A percentile compares a stretch with the other conserved stretches of the same genome.
These are phyloP conservation scores for Pleodorina starrii DNA, from an alignment of 139 green algal genomes.

Conservation along the genomic window DNA sequence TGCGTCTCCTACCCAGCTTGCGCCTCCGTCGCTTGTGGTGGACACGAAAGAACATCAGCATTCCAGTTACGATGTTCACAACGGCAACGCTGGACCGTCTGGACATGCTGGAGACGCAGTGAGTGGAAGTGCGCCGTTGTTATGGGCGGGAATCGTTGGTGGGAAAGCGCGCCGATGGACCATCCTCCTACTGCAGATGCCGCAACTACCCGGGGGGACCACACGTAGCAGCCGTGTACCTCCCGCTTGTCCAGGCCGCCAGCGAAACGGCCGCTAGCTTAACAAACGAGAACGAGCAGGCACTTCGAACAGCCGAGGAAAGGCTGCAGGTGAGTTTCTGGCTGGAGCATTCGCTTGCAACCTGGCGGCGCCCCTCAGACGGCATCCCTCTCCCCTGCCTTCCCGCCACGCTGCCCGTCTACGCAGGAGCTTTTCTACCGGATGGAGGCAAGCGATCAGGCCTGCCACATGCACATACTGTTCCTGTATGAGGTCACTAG, in stretches of 20 bases:
- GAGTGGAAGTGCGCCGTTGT: not conserved
- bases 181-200: not conserved
- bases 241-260: conserved; percentile 3
- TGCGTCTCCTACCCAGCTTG: not conserved
- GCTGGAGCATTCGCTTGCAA: not conserved
- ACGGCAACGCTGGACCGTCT: conserved; percentile 31
- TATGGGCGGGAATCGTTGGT: not conserved
- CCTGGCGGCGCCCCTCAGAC: not conserved
- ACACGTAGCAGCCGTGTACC: conserved; percentile 21
- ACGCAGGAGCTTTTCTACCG: conserved; percentile 32
- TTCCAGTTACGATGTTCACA: conserved; percentile 41
- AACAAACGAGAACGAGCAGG: not conserved
- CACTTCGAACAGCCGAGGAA: not conserved
- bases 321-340: not conserved
- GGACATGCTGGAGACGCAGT: conserved; percentile 42
- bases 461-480: conserved; percentile 56
- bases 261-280: not conserved
- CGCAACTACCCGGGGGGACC: not conserved
- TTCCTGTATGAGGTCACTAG: conserved; percentile 59
- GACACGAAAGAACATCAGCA: not conserved
- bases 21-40: conserved; percentile 25
- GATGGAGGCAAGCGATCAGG: not conserved
- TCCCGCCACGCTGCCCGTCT: too few species aligned
- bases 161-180: too few species aligned
- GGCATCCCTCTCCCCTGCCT: not conserved